These are phyloP conservation scores for Clarireedia monteithiana DNA, from an alignment of 2,329 filamentous ascomycete genomes.

Conservation along the genomic window DNA sequence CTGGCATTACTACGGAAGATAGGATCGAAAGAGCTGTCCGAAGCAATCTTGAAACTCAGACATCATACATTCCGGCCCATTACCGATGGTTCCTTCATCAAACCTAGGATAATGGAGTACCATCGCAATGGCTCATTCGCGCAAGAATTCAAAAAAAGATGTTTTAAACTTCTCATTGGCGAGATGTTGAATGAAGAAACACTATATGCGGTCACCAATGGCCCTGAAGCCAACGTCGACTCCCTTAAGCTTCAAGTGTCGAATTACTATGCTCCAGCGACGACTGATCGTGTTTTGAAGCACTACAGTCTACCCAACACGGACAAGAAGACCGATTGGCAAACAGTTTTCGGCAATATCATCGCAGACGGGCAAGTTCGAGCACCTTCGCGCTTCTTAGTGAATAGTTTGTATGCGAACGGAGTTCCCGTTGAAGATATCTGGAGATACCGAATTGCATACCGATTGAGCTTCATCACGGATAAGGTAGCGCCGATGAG, in stretches of 20 bases:
- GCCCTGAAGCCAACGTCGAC: conserved; percentile 29
- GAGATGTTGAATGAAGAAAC: conserved; percentile 39
- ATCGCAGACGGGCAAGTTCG: conserved; percentile 35
- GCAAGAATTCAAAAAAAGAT: conserved; percentile 30
- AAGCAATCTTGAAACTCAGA: conserved; percentile 32
- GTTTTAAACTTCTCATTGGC: conserved; percentile 34
- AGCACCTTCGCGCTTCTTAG: conserved; percentile 31
- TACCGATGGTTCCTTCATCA: conserved; percentile 36
- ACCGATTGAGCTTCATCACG: conserved; percentile 35
- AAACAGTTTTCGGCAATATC: conserved; percentile 34
- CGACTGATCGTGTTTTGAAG: conserved; percentile 31
- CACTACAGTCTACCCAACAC: conserved; percentile 31
- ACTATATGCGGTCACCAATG: conserved; percentile 35
- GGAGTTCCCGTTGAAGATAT: conserved; percentile 31
- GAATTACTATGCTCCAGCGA: conserved; percentile 37
- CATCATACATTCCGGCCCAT: conserved; percentile 40
- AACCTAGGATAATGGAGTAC: conserved; percentile 33
- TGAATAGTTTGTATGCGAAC: conserved; percentile 26
- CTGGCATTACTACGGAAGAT: conserved; percentile 30
- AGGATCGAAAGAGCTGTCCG: conserved; percentile 28
- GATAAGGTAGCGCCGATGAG: conserved; percentile 32
- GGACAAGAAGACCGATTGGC: conserved; percentile 30
- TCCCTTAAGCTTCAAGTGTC: conserved; percentile 32
- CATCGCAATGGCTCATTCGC: conserved; percentile 32
- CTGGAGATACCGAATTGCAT: conserved; percentile 37